Evolutionary conservation across 352 stramenopile species (phyloP), one percentile per base, ranked within the genome.

Genomic region (Pythium apleroticum): DNA sequence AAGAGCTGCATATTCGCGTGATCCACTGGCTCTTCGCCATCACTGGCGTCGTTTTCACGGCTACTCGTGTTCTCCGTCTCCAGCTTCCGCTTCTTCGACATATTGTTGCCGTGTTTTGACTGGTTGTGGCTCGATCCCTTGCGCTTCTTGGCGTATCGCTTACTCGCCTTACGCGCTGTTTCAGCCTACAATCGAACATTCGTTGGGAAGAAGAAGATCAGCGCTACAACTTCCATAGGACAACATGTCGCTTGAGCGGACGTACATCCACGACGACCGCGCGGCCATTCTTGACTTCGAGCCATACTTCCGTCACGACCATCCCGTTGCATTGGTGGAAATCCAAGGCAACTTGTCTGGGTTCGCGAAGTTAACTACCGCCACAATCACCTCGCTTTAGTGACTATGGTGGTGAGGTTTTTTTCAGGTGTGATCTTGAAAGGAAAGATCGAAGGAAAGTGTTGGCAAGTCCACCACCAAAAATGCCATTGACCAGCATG

Each of bases 1-100:
- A 87, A 90, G 39, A 90, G 41, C 28, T 63, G 61, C 2, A 31
- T 22, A 25, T 75, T 73, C 30, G 74, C 75, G 10, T 71, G 62
- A 27, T 69, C 71, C 5, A 57, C 46, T 49, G 52, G 63, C 63
- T 73, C 50, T 20, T 11, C 52, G 12, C 4, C 30, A 22, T 28
- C 49, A 2, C 10, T 28, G 11, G 11, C 33, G 33, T 9, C 4
- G 7, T 39, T 9, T 11, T 74, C 71, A n/a, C 57, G 58, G 50
- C 2, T 8, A 30, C 61, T 57, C n/a, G 20, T 56, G 48, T 37
- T 33, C 8, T 12, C 22, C 20, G 53, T 22, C 33, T 63, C 41
- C 52, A 12, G 63, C 27, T 63, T 60, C 43, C 50, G 54, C 39
- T 54, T 64, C 35, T 69, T 69, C 30, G 53, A 49, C 12, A 14